A percentile compares a stretch with the other conserved stretches of the same genome.
Evolutionary conservation across 1,139 yeast species (phyloP).

Genomic region (Suhomyces maxii): DNA sequence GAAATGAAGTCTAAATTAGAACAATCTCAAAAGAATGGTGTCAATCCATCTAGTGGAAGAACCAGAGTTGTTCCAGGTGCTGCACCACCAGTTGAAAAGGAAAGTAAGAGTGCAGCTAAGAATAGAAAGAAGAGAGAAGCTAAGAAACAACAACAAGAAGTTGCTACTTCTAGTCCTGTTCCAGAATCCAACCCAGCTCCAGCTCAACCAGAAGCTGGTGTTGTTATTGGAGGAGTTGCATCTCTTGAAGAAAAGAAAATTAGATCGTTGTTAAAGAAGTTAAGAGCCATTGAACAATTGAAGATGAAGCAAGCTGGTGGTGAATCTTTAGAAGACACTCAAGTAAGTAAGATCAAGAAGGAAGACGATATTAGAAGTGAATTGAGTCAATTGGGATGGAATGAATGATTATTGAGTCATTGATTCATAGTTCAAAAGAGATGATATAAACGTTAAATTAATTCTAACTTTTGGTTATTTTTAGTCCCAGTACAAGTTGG

Average conservation of each 20-base stretch:
- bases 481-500: background rate
- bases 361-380: conserved; percentile 80
- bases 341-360: conserved; percentile 81
- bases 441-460: too few relatives aligned
- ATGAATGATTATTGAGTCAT: conserved; percentile 9
- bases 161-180: conserved; percentile 16
- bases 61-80: conserved; percentile 45
- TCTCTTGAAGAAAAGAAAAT: conserved; percentile 88
- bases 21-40: conserved; percentile 24
- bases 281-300: conserved; percentile 88
- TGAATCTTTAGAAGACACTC: conserved; percentile 89
- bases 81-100: conserved; percentile 40
- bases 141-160: conserved; percentile 44
- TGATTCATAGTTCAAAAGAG: too few relatives aligned
- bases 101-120: conserved; percentile 67
- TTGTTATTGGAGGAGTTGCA: conserved; percentile 61
- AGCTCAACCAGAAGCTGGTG: conserved; percentile 23
- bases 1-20: conserved; percentile 41
- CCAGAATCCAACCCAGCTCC: conserved; percentile 20
- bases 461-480: too few relatives aligned
- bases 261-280: conserved; percentile 84
- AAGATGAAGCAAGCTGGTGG: conserved; percentile 84
- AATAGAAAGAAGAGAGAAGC: conserved; percentile 80
- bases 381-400: conserved; percentile 74
- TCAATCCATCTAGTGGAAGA: conserved; percentile 25